A percentile compares a stretch with the other conserved stretches of the same genome.
phyloP scores from a whole-genome alignment of 345 rosid genomes.

The Triadica sebifera region DNA sequence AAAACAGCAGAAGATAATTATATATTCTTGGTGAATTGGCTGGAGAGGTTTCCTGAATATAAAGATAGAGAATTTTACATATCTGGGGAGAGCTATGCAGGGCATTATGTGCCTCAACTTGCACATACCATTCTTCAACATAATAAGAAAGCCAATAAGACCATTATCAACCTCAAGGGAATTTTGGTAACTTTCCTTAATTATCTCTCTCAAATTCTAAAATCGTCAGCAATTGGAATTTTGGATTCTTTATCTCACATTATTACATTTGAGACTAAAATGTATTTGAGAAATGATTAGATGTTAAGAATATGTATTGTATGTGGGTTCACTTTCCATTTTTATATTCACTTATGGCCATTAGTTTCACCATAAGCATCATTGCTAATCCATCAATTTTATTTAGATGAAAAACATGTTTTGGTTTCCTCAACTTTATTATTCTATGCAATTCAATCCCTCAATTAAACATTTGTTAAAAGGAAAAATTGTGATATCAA shows the following conservation, averaged over 20 bases:
- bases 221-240: too few species aligned
- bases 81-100: constrained; percentile 43
- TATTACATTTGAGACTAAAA: not conserved
- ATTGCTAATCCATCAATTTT: not conserved
- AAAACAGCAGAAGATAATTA: constrained; percentile 5
- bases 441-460: too few species aligned
- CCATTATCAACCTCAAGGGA: constrained; percentile 34
- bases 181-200: constrained; percentile 15
- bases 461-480: too few species aligned
- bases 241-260: too few species aligned
- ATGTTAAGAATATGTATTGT: not conserved
- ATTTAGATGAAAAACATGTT: too few species aligned
- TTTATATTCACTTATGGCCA: not conserved
- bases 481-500: too few species aligned
- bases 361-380: not conserved
- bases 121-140: constrained; percentile 29
- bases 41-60: constrained; percentile 35
- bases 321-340: not conserved
- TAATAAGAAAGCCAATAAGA: constrained; percentile 21
- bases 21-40: constrained; percentile 38
- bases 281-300: constrained; percentile 17
- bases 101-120: constrained; percentile 36
- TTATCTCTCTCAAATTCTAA: too few species aligned
- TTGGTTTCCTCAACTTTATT: too few species aligned
- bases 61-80: constrained; percentile 36